A percentile compares a stretch with the other conserved stretches of the same genome.
Conservation (phyloP, 202 grass and related monocot genomes). For the Carex arenaria region DNA sequence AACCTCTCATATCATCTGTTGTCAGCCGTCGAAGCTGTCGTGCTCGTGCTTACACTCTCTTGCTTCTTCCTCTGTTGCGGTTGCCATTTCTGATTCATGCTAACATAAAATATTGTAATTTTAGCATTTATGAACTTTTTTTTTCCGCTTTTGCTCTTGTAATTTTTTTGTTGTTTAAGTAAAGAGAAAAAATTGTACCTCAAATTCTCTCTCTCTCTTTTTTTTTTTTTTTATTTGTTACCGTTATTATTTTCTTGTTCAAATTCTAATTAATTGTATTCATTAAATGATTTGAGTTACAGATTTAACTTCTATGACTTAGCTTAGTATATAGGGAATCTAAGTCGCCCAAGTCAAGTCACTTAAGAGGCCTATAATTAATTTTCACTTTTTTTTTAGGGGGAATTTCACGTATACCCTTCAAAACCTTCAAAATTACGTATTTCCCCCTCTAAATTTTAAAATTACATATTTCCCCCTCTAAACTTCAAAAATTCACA, state of each 20-base stretch:
- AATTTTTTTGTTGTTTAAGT: conserved; percentile 14
- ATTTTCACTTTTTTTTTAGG: too few species aligned
- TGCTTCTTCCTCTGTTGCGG: conserved; percentile 97
- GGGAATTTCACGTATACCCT: too few species aligned
- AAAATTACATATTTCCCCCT: too few species aligned
- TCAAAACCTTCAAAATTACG: too few species aligned
- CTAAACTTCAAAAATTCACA: too few species aligned
- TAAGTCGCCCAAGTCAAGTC: too few species aligned
- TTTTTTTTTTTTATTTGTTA: neutral
- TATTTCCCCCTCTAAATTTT: too few species aligned
- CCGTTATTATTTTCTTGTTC: neutral
- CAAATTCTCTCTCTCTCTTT: neutral
- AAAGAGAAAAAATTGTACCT: neutral
- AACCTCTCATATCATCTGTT: conserved; percentile 52
- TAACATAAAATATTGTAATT: neutral
- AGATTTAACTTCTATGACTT: neutral
- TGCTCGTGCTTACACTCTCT: conserved; percentile 64
- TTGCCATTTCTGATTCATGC: conserved; percentile 44
- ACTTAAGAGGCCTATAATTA: too few species aligned
- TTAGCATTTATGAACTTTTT: neutral
- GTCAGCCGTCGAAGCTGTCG: conserved; percentile 69
- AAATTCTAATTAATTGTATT: neutral
- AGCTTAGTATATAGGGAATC: neutral
- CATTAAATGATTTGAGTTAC: neutral
- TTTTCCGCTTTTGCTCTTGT: neutral